Percentiles rank a stretch among this genome's conserved stretches.
These are phyloP conservation scores for Hydnomerulius pinastri DNA, from an alignment of 768 basidiomycete genomes.

Conservation along the genomic window DNA sequence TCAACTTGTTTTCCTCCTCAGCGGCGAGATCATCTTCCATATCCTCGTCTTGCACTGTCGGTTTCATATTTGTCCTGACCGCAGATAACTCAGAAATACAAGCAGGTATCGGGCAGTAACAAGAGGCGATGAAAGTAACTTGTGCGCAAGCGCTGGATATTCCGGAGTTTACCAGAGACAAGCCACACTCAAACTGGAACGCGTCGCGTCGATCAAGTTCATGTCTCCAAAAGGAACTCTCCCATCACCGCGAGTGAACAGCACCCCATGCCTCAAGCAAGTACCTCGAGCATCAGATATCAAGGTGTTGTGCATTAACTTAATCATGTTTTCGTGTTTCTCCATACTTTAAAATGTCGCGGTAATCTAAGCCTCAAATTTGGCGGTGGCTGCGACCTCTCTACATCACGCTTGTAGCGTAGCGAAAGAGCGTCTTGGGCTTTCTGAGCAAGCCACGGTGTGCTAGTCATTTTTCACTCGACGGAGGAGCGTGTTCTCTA, in stretches of 20 bases:
- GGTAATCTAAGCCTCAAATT: not conserved
- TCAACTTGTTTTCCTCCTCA: conserved; percentile 86
- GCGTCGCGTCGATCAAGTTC: conserved; percentile 25
- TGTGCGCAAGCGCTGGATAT: too few relatives aligned
- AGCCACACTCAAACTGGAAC: conserved; percentile 10
- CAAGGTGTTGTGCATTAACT: too few relatives aligned
- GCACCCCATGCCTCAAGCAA: too few relatives aligned
- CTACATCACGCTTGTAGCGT: conserved; percentile 9
- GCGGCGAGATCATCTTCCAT: conserved; percentile 79
- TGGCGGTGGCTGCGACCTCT: not conserved
- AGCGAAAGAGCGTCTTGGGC: not conserved
- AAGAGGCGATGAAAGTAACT: not conserved
- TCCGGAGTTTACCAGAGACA: too few relatives aligned
- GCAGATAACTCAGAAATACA: too few relatives aligned
- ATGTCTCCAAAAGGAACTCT: too few relatives aligned
- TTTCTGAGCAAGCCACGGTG: not conserved
- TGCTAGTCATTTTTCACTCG: conserved; percentile 11
- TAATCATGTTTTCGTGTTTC: not conserved
- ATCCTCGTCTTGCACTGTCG: conserved; percentile 54
- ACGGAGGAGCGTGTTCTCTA: conserved; percentile 21
- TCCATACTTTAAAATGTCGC: not conserved
- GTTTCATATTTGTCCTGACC: conserved; percentile 50
- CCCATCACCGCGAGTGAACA: too few relatives aligned
- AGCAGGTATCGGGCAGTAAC: not conserved
- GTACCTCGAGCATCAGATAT: too few relatives aligned